Conservation (phyloP, 371 early-diverging fungal species). For the Blakeslea trispora region DNA sequence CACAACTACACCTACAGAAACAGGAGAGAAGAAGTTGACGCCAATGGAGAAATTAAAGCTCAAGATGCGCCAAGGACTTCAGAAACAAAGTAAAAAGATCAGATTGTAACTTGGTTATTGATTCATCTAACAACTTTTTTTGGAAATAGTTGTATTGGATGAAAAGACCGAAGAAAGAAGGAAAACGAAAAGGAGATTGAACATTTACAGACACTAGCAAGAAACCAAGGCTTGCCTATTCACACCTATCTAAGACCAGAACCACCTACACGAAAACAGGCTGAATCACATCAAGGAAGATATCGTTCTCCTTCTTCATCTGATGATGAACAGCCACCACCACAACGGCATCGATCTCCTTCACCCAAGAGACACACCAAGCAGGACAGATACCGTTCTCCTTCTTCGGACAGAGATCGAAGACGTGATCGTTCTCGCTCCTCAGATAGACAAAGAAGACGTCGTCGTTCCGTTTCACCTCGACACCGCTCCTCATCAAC, state of each 20-base stretch:
- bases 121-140: background rate
- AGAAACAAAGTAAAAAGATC: constrained; percentile 39
- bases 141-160: constrained; percentile 33
- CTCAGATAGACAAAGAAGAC: constrained; percentile 9
- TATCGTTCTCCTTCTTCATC: constrained; percentile 17
- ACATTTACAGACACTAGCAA: constrained; percentile 25
- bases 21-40: constrained; percentile 40
- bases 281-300: constrained; percentile 5
- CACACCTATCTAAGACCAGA: constrained; percentile 24
- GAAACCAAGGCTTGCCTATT: constrained; percentile 21
- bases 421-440: constrained; percentile 15
- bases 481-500: too few relatives aligned
- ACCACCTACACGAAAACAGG: constrained; percentile 21
- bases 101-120: background rate
- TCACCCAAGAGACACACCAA: constrained; percentile 6
- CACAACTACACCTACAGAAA: background rate
- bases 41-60: constrained; percentile 54
- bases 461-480: background rate
- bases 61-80: constrained; percentile 52
- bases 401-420: background rate
- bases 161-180: constrained; percentile 31
- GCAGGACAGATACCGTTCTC: constrained; percentile 15
- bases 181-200: constrained; percentile 39
- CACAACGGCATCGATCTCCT: background rate
- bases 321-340: background rate